Conservation (phyloP, 2,329 filamentous ascomycete genomes). For the Scytalidium lignicola region DNA sequence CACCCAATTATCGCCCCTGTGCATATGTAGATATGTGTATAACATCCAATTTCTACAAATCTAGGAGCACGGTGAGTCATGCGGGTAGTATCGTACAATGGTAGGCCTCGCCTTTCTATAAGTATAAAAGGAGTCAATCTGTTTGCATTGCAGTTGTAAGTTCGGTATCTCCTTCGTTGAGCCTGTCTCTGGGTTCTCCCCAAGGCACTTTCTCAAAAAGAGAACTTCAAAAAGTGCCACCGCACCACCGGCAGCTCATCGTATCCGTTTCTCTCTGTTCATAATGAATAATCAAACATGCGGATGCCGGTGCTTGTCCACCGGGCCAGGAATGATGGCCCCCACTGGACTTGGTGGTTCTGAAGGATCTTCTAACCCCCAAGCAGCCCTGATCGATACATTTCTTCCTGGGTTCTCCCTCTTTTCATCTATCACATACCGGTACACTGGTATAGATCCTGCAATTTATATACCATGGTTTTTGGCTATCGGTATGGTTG, state of each 20-base stretch:
- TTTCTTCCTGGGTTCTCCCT: slow-evolving; percentile 63
- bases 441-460: slow-evolving; percentile 56
- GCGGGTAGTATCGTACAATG: not conserved
- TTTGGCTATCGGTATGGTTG: slow-evolving; percentile 42
- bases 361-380: slow-evolving; percentile 30
- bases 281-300: not conserved
- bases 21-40: not conserved
- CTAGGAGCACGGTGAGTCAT: not conserved
- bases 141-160: too few relatives aligned
- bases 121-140: not conserved
- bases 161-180: too few relatives aligned
- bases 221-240: too few relatives aligned
- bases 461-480: slow-evolving; percentile 57
- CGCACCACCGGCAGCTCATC: not conserved
- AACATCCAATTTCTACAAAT: not conserved
- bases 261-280: not conserved
- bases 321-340: not conserved
- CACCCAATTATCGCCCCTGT: too few relatives aligned
- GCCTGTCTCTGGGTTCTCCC: too few relatives aligned
- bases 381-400: slow-evolving; percentile 43
- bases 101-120: not conserved
- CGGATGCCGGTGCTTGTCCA: not conserved
- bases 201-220: too few relatives aligned
- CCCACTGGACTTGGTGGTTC: slow-evolving; percentile 3
- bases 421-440: slow-evolving; percentile 46